Conservation (phyloP, 1,139 yeast genomes). For the Sugiyamaella xylanicola region DNA sequence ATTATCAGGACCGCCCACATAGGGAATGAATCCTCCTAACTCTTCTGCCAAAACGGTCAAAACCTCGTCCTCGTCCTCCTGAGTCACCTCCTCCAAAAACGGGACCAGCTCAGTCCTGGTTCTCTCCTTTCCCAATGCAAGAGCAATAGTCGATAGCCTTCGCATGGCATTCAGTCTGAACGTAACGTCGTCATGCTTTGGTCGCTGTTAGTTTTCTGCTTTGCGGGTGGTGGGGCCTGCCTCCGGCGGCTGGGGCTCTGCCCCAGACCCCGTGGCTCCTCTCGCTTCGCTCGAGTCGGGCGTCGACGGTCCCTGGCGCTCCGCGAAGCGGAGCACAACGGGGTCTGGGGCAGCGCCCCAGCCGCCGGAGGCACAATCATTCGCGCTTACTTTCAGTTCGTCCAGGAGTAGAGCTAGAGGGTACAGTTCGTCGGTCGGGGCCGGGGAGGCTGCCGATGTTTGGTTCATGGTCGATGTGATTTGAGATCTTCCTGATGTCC, state of each 20-base stretch:
- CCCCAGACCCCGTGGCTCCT: slow-evolving; percentile 3
- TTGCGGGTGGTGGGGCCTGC: not conserved
- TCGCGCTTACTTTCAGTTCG: slow-evolving; percentile 63
- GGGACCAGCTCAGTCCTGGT: slow-evolving; percentile 89
- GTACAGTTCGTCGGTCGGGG: slow-evolving; percentile 62
- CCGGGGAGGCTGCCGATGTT: not conserved
- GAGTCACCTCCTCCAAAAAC: slow-evolving; percentile 85
- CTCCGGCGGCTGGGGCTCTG: slow-evolving; percentile 5
- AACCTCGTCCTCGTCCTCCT: slow-evolving; percentile 98
- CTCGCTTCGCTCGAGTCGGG: slow-evolving; percentile 3
- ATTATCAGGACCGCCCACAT: slow-evolving; percentile 81
- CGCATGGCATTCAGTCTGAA: slow-evolving; percentile 95
- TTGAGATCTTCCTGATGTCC: too few relatives aligned
- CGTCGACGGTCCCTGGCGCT: too few relatives aligned
- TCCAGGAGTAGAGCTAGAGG: slow-evolving; percentile 97
- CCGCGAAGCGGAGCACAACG: not conserved
- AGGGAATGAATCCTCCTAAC: slow-evolving; percentile 82
- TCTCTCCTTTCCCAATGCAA: slow-evolving; percentile 93
- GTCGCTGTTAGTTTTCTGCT: slow-evolving; percentile 17
- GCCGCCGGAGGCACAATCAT: not conserved
- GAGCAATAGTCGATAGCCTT: slow-evolving; percentile 88
- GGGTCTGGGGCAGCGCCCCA: not conserved
- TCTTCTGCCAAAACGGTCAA: slow-evolving; percentile 91
- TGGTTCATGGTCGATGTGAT: not conserved
- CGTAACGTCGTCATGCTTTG: slow-evolving; percentile 91